Conservation (phyloP, 768 basidiomycete species). For the Leccinum pellstonianum region DNA sequence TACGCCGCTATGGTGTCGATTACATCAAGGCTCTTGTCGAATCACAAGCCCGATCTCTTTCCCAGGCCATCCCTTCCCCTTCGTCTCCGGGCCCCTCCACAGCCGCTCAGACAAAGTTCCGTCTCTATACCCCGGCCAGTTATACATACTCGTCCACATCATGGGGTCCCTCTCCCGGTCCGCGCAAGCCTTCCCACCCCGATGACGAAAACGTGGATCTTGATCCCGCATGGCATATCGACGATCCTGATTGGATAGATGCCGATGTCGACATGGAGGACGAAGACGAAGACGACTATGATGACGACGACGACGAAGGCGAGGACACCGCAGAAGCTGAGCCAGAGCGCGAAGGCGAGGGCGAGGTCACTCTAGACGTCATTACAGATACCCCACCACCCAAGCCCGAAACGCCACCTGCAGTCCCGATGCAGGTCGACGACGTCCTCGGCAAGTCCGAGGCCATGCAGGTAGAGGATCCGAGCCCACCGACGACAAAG, state of each 20-base stretch:
- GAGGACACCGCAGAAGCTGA: constrained; percentile 21
- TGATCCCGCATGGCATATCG: constrained; percentile 21
- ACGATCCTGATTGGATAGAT: constrained; percentile 28
- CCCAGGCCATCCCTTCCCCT: constrained; percentile 1
- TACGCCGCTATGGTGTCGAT: constrained; percentile 33
- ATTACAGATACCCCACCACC: constrained; percentile 4
- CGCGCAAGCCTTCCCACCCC: constrained; percentile 13
- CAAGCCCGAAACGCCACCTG: constrained; percentile 1
- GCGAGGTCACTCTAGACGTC: constrained; percentile 14
- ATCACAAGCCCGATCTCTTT: constrained; percentile 24
- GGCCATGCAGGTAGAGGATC: neutral
- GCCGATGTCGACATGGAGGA: constrained; percentile 33
- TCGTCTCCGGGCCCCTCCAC: constrained; percentile 2
- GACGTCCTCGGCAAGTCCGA: neutral
- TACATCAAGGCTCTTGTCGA: constrained; percentile 34
- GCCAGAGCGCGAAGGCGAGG: constrained; percentile 16
- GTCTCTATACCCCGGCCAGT: constrained; percentile 35
- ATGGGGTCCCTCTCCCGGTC: constrained; percentile 13
- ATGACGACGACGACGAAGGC: constrained; percentile 34
- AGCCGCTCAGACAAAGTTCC: constrained; percentile 23
- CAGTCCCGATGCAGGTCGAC: constrained; percentile 7
- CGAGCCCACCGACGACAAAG: neutral
- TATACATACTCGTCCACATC: constrained; percentile 30
- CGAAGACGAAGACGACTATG: constrained; percentile 32
- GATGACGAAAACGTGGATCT: constrained; percentile 22